phyloP scores from a whole-genome alignment of 2,329 filamentous ascomycete genomes.

The Phialophora expanda region DNA sequence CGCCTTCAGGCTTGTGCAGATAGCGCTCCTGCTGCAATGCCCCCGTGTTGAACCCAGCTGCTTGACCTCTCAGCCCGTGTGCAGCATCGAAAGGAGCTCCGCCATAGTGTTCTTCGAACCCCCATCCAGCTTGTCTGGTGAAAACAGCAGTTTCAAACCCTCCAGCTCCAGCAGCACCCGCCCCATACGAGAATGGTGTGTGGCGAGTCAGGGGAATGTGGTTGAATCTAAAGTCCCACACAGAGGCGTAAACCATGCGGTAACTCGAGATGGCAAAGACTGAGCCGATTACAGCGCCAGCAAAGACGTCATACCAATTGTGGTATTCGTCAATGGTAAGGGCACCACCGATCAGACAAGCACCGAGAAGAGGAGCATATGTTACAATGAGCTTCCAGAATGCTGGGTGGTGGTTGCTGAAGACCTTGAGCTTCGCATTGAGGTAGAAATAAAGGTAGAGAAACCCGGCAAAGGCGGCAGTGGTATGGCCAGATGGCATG shows the following conservation, averaged over 20 bases:
- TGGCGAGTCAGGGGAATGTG: conserved; percentile 69
- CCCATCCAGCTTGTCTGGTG: conserved; percentile 67
- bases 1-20: conserved; percentile 8
- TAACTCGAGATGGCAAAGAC: conserved; percentile 69
- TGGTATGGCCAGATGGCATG: conserved; percentile 75
- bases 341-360: conserved; percentile 69
- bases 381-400: conserved; percentile 74
- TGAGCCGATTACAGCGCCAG: conserved; percentile 68
- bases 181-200: conserved; percentile 60
- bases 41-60: conserved; percentile 35
- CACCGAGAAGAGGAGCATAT: conserved; percentile 70
- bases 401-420: conserved; percentile 71
- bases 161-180: conserved; percentile 45
- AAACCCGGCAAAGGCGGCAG: conserved; percentile 58
- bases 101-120: conserved; percentile 50
- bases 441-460: conserved; percentile 74
- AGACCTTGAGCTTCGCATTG: conserved; percentile 79
- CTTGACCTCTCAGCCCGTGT: conserved; percentile 34
- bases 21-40: conserved; percentile 23
- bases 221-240: conserved; percentile 72
- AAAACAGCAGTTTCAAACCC: conserved; percentile 61
- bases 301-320: conserved; percentile 76
- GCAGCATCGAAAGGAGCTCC: conserved; percentile 53
- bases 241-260: conserved; percentile 69
- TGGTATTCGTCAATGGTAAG: conserved; percentile 76